phyloP scores from a whole-genome alignment of 2,329 filamentous ascomycete genomes.

The Alternaria triticina region DNA sequence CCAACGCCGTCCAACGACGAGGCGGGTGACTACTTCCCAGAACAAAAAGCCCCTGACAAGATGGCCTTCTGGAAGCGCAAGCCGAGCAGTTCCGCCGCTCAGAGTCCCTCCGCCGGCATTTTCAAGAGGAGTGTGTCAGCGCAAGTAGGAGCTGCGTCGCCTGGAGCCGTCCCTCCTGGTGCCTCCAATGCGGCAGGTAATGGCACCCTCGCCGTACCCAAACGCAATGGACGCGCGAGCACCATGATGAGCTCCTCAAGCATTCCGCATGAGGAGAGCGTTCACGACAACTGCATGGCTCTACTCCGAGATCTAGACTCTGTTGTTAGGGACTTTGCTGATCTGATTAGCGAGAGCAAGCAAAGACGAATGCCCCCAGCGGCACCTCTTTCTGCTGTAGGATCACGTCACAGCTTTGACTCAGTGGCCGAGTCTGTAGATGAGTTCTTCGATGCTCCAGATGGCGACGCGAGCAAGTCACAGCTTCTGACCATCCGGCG shows the following conservation, averaged over 20 bases:
- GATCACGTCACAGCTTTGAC: slow-evolving; percentile 74
- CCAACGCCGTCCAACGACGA: slow-evolving; percentile 54
- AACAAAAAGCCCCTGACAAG: slow-evolving; percentile 59
- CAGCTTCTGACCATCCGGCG: slow-evolving; percentile 78
- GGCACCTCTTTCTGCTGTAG: slow-evolving; percentile 49
- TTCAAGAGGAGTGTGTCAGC: slow-evolving; percentile 60
- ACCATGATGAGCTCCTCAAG: slow-evolving; percentile 53
- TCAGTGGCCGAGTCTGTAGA: slow-evolving; percentile 72
- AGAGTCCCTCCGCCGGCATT: slow-evolving; percentile 51
- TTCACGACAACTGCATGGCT: slow-evolving; percentile 83
- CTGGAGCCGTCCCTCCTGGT: slow-evolving; percentile 44
- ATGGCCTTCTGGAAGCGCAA: slow-evolving; percentile 94
- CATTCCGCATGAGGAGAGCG: slow-evolving; percentile 63
- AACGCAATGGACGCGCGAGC: slow-evolving; percentile 34
- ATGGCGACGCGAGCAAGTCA: slow-evolving; percentile 59
- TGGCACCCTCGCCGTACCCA: slow-evolving; percentile 46
- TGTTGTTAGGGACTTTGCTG: slow-evolving; percentile 82
- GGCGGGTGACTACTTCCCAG: slow-evolving; percentile 62
- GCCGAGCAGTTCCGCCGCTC: slow-evolving; percentile 61
- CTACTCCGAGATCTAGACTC: slow-evolving; percentile 84
- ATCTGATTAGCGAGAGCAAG: slow-evolving; percentile 79
- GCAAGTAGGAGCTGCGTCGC: slow-evolving; percentile 58
- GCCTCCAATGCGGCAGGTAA: slow-evolving; percentile 37
- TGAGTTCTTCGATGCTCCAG: slow-evolving; percentile 92
- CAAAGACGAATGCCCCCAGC: slow-evolving; percentile 69